Evolutionary conservation across 768 basidiomycete genomes (phyloP), one percentile per base, ranked within the genome.

Genomic region (Serendipita sp.): DNA sequence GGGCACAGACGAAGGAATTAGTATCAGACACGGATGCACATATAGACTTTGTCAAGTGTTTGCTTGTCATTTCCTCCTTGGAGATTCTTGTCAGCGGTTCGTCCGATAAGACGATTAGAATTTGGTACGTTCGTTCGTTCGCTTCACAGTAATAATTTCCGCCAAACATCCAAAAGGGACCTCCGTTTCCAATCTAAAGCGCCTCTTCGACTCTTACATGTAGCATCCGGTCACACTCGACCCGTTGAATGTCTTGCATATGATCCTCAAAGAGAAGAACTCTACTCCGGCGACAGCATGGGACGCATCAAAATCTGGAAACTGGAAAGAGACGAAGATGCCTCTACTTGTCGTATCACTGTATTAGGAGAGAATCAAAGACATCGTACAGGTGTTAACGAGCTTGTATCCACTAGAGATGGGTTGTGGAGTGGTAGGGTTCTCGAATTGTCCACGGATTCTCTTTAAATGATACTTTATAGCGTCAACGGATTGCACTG

Each of bases 201-300:
- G 3, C 73, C 75, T 34, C 72, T 75, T n/a, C 71, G 69, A 3
- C 80, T 81, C 62, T 68, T 83, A 1, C 86, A 85, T 50, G 85
- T 84, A 3, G 79, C 96, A 50, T 88, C 89, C 3, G 81, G 84
- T 0, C 95, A 99, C 73, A 88, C 83, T 6, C 82, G 95, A 13
- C 95, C 95, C 2, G 84, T 98, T 5, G 90, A 91, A 72, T 83
- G 82, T 66, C 72, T 96, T 11, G 79, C 82, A 44, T 86, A 80
- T n/a, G 75, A 77, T 65, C 68, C 74, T 13, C 71, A 70, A 10
- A 74, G 76, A 18, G 80, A 75, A 0, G 74, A 79, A 31, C 73
- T 98, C 3, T 89, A 86, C 71, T 91, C 91, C 0, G 91, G 82
- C 4, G 95, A 98, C 73, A 94, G 90, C 2, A 88, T 98, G 85